These are phyloP conservation scores for Mortierella sp. DNA, from an alignment of 371 early-diverging fungal genomes.

Conservation along the genomic window DNA sequence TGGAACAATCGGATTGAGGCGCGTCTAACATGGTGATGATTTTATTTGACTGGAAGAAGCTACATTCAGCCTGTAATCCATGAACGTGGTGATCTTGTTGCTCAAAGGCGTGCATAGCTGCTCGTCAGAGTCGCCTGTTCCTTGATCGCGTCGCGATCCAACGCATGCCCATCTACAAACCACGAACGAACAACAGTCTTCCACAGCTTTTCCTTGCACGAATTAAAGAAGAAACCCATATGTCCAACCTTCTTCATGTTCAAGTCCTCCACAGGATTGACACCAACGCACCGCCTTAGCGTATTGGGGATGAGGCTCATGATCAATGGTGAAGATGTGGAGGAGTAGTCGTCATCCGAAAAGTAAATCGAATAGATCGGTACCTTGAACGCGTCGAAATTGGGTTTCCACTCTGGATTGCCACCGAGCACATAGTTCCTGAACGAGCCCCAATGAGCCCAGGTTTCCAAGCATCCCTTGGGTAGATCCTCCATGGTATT, in stretches of 20 bases:
- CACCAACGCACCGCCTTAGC: slow-evolving; percentile 27
- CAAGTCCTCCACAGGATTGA: slow-evolving; percentile 36
- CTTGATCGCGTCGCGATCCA: slow-evolving; percentile 41
- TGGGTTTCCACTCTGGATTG: slow-evolving; percentile 54
- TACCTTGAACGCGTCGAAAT: slow-evolving; percentile 43
- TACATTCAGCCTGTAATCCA: neutral
- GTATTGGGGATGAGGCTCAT: slow-evolving; percentile 41
- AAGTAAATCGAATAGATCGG: slow-evolving; percentile 50
- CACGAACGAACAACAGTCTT: slow-evolving; percentile 37
- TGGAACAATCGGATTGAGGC: too few relatives aligned
- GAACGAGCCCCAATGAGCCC: slow-evolving; percentile 47
- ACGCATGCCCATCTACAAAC: slow-evolving; percentile 45
- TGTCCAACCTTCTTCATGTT: slow-evolving; percentile 54
- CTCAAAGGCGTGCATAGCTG: slow-evolving; percentile 40
- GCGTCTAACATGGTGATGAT: too few relatives aligned
- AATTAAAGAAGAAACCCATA: slow-evolving; percentile 53
- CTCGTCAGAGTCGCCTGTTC: slow-evolving; percentile 22
- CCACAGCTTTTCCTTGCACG: slow-evolving; percentile 48
- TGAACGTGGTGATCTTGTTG: neutral
- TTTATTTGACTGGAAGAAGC: too few relatives aligned
- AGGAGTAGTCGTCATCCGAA: slow-evolving; percentile 48
- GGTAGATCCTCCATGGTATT: slow-evolving; percentile 53
- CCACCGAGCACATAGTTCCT: slow-evolving; percentile 49
- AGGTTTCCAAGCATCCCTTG: slow-evolving; percentile 43
- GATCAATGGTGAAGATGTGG: slow-evolving; percentile 32